Evolutionary conservation across 179 eudicot genomes (phyloP), one percentile per base, ranked within the genome.

Genomic region (Sideroxylon spinosum): DNA sequence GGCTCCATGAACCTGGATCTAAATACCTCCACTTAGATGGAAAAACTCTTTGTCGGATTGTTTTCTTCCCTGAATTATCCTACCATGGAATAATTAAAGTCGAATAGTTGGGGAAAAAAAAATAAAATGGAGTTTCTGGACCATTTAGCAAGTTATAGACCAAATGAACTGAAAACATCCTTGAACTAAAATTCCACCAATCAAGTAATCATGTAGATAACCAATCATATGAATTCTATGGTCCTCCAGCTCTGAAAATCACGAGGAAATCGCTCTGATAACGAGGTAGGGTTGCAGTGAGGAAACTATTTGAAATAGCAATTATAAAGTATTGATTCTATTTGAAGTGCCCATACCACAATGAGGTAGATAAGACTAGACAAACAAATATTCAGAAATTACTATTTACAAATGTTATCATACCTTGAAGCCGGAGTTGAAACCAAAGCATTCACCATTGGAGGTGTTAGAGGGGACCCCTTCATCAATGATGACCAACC

Each of bases 341-440:
- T 32, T 53, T 11, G 72, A 49, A 55, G 11, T 72, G 59, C 22
- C 13, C 16, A 49, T 32, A 56, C 26, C 17, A 29, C 56, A 28
- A 37, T 53, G 22, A 23, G 4, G 25, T 10, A 3, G 13, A 26
- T 25, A 7, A 16, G 17, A 6, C 57, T 28, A 29, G 53, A 55
- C 44, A 29, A 74, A 74, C 49, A 29, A 73, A 10, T 57, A 17
- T 32, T 56, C 29, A 76, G 53, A 68, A 77, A 28, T 32, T 37
- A 22, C 44, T 3, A 37, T 37, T 37, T 37, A 37, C 32, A 66
- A 44, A 26, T 66, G 52, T 28, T 20, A 2, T 59, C 50, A 85
- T 90, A 94, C 98, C 97, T 91, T 76, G 96, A 88, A 82, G 98
- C 98, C 82, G 98, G 97, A 78, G 87, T 82, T 80, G 90, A 82